Base-by-base conservation (phyloP, 2,329 filamentous ascomycete genomes). In the Onygenales sp. region DNA sequence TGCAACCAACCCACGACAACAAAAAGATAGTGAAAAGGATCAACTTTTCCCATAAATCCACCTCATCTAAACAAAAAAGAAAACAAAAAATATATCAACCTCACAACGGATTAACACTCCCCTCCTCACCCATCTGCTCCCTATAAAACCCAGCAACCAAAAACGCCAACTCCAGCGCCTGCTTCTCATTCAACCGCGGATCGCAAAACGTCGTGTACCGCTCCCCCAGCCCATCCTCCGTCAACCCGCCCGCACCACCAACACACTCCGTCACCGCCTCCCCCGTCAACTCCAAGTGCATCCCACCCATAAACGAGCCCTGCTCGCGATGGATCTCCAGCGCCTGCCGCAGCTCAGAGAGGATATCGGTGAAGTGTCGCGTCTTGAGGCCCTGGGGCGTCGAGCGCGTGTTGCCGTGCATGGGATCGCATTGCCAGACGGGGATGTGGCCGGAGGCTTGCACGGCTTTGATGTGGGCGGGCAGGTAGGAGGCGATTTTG, bases 191-290 rank as follows among this genome's bases (percentile, higher is more conserved):
- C 60, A 98, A 74, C 27, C 93, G 76, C 4, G 93, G 93, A 68
- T 98, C 93, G 69, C 93, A 98, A 75, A 92, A 97, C 39, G 87
- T 95, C 4, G 90, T 95, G 71, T 98, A 98, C 64, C 95, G 91
- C 59, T 89, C 81, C 2, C 86, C 86, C 62, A 98, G 68, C 65
- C 96, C 92, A 57, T 93, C 87, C 69, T 97, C 93, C 37, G 81
- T 87, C 55, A 97, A 74, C 0, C 86, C 88, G 65, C 89, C 88
- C 58, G 88, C 92, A 17, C 93, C 93, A 53, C 93, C 90, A 0
- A 95, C 81, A 64, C 93, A 98, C 74, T 98, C 93, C 0, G 93
- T 98, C 8, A 98, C 93, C 6, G 90, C 88, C 64, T 98, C 93
- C 6, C 92, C 93, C 0, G 93, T 98, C 46, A 98, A 77, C 71